phyloP scores from a whole-genome alignment of 495 filamentous ascomycete genomes.

The Staphylotrichum tortipilum region DNA sequence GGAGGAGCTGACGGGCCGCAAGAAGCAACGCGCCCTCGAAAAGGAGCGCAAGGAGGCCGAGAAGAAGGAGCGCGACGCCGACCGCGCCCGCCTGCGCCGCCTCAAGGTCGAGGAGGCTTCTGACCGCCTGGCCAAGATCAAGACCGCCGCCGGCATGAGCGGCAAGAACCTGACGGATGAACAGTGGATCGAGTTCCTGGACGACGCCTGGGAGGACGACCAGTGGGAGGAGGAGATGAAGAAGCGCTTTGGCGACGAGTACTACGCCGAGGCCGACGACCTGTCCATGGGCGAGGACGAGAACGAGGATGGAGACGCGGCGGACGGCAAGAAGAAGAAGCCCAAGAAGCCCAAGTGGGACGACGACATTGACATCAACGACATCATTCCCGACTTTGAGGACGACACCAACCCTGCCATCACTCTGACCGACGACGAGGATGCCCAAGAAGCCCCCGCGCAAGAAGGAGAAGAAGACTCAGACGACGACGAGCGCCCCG shows the following conservation, averaged over 20 bases:
- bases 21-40: slow-evolving; percentile 68
- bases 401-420: slow-evolving; percentile 47
- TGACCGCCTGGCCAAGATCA: slow-evolving; percentile 71
- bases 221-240: slow-evolving; percentile 85
- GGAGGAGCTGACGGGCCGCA: slow-evolving; percentile 66
- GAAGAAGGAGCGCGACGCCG: slow-evolving; percentile 64
- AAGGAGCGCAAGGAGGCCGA: slow-evolving; percentile 68
- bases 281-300: slow-evolving; percentile 37
- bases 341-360: slow-evolving; percentile 92
- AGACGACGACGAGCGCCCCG: slow-evolving; percentile 29
- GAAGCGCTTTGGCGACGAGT: slow-evolving; percentile 75
- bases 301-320: slow-evolving; percentile 19
- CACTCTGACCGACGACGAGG: slow-evolving; percentile 42
- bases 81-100: slow-evolving; percentile 73
- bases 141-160: slow-evolving; percentile 72
- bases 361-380: slow-evolving; percentile 92
- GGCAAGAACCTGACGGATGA: slow-evolving; percentile 61
- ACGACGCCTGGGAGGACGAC: slow-evolving; percentile 76
- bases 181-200: slow-evolving; percentile 73
- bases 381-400: slow-evolving; percentile 80
- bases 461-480: slow-evolving; percentile 18
- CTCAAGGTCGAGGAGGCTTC: slow-evolving; percentile 84
- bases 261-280: slow-evolving; percentile 62
- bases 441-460: slow-evolving; percentile 27
- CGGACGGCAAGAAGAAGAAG: slow-evolving; percentile 39